Conservation (phyloP, 768 basidiomycete species). For the Glaciozyma martinii region DNA sequence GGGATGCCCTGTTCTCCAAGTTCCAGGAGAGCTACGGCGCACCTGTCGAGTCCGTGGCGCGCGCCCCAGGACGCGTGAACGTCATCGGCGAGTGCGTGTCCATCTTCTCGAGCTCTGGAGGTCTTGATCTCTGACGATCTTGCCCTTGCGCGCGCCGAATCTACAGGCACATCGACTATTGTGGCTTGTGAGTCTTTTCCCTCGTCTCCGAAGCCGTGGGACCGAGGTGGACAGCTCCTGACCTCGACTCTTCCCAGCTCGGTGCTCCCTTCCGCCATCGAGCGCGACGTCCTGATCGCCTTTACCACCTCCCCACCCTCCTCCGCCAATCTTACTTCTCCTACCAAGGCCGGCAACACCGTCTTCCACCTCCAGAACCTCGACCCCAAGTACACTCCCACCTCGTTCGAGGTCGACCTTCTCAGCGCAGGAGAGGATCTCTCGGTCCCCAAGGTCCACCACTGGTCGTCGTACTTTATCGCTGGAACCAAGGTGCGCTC, state of each 20-base stretch:
- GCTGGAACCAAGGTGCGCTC: slow-evolving; percentile 19
- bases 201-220: background rate
- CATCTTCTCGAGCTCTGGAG: background rate
- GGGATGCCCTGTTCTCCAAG: slow-evolving; percentile 15
- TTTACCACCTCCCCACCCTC: slow-evolving; percentile 4
- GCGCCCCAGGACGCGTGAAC: slow-evolving; percentile 30
- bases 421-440: slow-evolving; percentile 8
- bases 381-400: slow-evolving; percentile 27
- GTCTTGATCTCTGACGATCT: background rate
- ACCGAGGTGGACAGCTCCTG: background rate
- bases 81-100: slow-evolving; percentile 20
- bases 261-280: slow-evolving; percentile 36
- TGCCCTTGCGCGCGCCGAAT: background rate
- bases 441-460: slow-evolving; percentile 12
- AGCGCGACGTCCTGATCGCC: slow-evolving; percentile 34
- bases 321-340: background rate
- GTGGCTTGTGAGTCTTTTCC: slow-evolving; percentile 16
- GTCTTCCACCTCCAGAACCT: slow-evolving; percentile 29
- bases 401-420: slow-evolving; percentile 28
- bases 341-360: slow-evolving; percentile 6
- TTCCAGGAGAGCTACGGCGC: slow-evolving; percentile 24
- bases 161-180: slow-evolving; percentile 31
- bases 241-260: background rate
- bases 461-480: slow-evolving; percentile 33
- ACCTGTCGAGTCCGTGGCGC: slow-evolving; percentile 2